Base-by-base conservation (phyloP, 352 stramenopile species). In the Phytopythium chamaehyphon region DNA sequence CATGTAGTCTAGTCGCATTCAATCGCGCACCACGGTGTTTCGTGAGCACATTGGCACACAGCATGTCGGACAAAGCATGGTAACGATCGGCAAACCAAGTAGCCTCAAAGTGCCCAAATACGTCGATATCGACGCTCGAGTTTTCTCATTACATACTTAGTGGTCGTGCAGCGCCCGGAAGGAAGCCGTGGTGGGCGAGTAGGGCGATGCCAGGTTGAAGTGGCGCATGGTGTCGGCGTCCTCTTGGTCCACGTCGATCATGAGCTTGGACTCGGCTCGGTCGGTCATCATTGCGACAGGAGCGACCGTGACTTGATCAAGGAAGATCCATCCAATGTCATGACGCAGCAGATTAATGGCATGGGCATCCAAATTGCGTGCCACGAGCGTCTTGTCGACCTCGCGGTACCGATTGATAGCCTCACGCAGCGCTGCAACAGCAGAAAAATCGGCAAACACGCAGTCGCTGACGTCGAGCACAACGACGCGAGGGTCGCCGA, bases 381-480 rank as follows among this genome's bases (percentile, higher is more conserved):
- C 67, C 35, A 93, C 64, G 6, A 94, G 65, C 21, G 66, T 70
- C 57, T 97, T 97, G 7, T 72, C 73, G 21, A 67, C 72, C 23
- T 93, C 66, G 40, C 61, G 74, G 57, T 91, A 96, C 10, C 83
- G 72, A 39, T 76, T 69, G 3, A 76, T 74, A 38, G 74, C 71
- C 42, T 94, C 86, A 22, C 81, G 74, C 55, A 97, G 75, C 5
- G 82, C 88, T 12, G 71, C 83, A 28, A 86, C 82, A 12, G 83
- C 88, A 5, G 85, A 95, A 61, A 95, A 93, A 54, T 97, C 88
- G 23, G 73, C 73, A 28, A 97, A 80, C 1, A 75, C 52, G 43
- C 74, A 90, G 57, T 90, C 65, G 6, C 54, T 59, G 28, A 93
- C 71, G 57, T 96, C 86, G 6, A 97, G 42, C 37, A 96, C 64